These are phyloP conservation scores for Cercospora sp. DNA, from an alignment of 2,329 filamentous ascomycete genomes.

Conservation along the genomic window DNA sequence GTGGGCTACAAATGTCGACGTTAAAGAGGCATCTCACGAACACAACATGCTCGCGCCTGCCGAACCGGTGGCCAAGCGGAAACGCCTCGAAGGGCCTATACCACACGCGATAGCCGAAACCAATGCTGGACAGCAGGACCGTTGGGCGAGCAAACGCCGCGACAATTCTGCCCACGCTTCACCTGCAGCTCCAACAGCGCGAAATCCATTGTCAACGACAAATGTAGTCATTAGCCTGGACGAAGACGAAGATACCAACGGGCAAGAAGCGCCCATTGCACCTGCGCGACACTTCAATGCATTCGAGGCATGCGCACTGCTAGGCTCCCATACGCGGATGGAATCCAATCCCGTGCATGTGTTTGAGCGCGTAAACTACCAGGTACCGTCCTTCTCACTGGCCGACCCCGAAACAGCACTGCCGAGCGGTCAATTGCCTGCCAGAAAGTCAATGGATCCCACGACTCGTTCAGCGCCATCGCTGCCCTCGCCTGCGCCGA, in stretches of 20 bases:
- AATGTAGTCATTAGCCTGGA: neutral
- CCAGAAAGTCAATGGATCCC: slow-evolving; percentile 17
- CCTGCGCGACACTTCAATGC: neutral
- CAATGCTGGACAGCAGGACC: slow-evolving; percentile 26
- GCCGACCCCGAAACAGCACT: neutral
- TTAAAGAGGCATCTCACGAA: neutral
- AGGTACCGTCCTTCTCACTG: neutral
- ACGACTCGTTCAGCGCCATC: neutral
- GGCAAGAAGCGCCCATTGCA: neutral
- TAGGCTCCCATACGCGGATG: slow-evolving; percentile 5
- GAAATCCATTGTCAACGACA: neutral
- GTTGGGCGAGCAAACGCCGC: slow-evolving; percentile 25
- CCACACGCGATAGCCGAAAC: slow-evolving; percentile 22
- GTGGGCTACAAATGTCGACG: slow-evolving; percentile 1
- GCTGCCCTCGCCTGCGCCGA: slow-evolving; percentile 64
- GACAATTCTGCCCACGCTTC: neutral
- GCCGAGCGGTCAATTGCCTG: neutral
- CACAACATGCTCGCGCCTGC: slow-evolving; percentile 1
- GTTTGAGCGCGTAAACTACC: too few species aligned
- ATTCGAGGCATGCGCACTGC: neutral
- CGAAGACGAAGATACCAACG: neutral
- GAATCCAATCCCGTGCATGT: too few species aligned
- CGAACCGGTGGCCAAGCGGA: slow-evolving; percentile 22
- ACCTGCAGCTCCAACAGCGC: neutral
- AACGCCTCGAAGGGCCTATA: slow-evolving; percentile 10